A percentile compares a stretch with the other conserved stretches of the same genome.
These are phyloP conservation scores for Ceratobasidium sp. DNA, from an alignment of 1,284 basidiomycete species.

Conservation along the genomic window DNA sequence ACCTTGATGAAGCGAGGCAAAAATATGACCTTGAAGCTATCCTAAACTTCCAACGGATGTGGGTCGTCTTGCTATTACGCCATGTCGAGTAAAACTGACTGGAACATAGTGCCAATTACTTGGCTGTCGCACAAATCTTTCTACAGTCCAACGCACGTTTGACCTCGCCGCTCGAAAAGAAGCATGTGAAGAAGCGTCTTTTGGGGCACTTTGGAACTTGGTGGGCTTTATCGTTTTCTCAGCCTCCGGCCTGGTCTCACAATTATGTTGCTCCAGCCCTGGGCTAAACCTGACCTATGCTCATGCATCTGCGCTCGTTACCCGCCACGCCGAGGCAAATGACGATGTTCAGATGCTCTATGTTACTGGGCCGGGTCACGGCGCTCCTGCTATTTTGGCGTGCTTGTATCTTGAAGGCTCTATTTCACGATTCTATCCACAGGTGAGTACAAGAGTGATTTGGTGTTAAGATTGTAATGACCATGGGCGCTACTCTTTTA, in stretches of 20 bases:
- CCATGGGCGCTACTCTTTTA: conserved; percentile 46
- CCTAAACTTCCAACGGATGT: conserved; percentile 56
- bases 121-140: conserved; percentile 71
- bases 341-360: conserved; percentile 70
- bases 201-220: conserved; percentile 81
- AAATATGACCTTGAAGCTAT: conserved; percentile 55
- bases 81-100: neutral
- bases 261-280: conserved; percentile 57
- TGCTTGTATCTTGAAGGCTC: conserved; percentile 35
- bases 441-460: neutral
- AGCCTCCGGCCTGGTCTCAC: neutral
- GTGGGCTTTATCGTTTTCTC: conserved; percentile 15
- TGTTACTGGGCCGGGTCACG: conserved; percentile 71
- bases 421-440: conserved; percentile 20
- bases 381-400: conserved; percentile 12
- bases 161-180: conserved; percentile 64
- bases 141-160: conserved; percentile 78
- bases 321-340: conserved; percentile 54
- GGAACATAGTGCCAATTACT: conserved; percentile 48
- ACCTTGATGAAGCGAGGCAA: conserved; percentile 47
- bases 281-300: conserved; percentile 83
- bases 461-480: neutral
- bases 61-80: conserved; percentile 46
- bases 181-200: conserved; percentile 81
- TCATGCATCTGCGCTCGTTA: conserved; percentile 80